Percentiles rank a stretch among this genome's conserved stretches.
Evolutionary conservation across 2,329 filamentous ascomycete species (phyloP).

Genomic region (Dothiorella sarmentorum): DNA sequence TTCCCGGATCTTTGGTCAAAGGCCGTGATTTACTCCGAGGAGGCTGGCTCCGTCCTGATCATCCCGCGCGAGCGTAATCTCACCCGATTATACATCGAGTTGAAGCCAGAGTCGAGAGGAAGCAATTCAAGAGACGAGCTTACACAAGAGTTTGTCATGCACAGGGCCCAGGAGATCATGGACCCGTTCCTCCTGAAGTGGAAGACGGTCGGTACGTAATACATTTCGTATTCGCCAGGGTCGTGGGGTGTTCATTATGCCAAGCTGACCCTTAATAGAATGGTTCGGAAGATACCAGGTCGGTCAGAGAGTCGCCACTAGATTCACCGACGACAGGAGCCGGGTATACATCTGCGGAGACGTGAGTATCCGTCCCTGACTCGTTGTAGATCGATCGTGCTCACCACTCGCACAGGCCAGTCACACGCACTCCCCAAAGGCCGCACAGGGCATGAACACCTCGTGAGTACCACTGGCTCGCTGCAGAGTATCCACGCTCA

Average conservation of each 20-base stretch:
- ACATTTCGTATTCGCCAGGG: not conserved
- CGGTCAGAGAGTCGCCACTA: slow-evolving; percentile 46
- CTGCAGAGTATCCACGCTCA: too few species aligned
- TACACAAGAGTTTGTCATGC: slow-evolving; percentile 68
- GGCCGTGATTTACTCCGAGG: slow-evolving; percentile 64
- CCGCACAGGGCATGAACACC: slow-evolving; percentile 46
- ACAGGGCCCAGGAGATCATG: slow-evolving; percentile 53
- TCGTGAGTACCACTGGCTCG: too few species aligned
- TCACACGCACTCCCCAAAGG: slow-evolving; percentile 42
- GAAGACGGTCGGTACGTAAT: slow-evolving; percentile 39
- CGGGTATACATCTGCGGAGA: slow-evolving; percentile 51
- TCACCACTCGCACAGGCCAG: slow-evolving; percentile 28
- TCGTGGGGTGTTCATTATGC: not conserved
- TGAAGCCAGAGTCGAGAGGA: slow-evolving; percentile 37
- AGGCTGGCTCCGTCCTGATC: slow-evolving; percentile 67
- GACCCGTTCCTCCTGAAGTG: slow-evolving; percentile 45
- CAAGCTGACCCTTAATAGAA: slow-evolving; percentile 27
- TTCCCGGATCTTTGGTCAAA: slow-evolving; percentile 76
- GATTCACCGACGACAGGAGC: slow-evolving; percentile 42
- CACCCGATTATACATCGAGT: slow-evolving; percentile 58
- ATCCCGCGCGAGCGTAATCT: slow-evolving; percentile 70
- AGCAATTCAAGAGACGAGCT: slow-evolving; percentile 32
- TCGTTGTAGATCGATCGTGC: not conserved
- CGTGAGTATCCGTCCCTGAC: slow-evolving; percentile 26
- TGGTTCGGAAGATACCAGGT: slow-evolving; percentile 53